Evolutionary conservation across 495 filamentous ascomycete species (phyloP), one percentile per base, ranked within the genome.

Genomic region (Stereocaulon alpinum): DNA sequence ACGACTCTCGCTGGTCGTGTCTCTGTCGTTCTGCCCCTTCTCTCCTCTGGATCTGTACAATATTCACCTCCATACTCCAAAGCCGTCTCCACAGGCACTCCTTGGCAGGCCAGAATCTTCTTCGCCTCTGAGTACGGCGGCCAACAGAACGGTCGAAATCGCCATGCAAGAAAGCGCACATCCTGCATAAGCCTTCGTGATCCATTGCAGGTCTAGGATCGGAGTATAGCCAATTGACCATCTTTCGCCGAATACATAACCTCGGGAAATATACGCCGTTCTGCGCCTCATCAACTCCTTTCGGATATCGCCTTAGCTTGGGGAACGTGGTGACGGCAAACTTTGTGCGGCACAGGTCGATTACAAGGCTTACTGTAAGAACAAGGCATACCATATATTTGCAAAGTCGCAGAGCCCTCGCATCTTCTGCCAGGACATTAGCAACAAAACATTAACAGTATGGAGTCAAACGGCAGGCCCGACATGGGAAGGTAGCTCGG

Each of bases 331-430:
- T 42, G 29, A 18, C 50, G 47, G 14, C 40, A 42, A 34, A 51
- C 14, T 37, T 43, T 20, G 18, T 18, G 47, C 40, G 45, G 56
- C 56, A 51, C 56, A 41, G 56, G 34, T 51, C 32, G 48, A 17
- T 52, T 52, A 52, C 30, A 34, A 37, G 49, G 56, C 56, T 59
- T 59, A 51, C 56, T 59, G 47, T 59, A 40, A 34, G 9, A 48
- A 59, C 42, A 10, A 52, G 29, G 32, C 27, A 51, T n/a, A 34
- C 3, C 32, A 15, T 0, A 3, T n/a, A 6, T 34, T 4, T 0
- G 29, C 6, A 11, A 10, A 51, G 7, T 11, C 49, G 20, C 30
- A 18, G 17, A 34, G 9, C 9, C 9, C 22, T 32, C 29, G 1
- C 27, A 37, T n/a, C 34, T 12, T 37, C 34, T 24, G 30, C 34